phyloP scores from a whole-genome alignment of 768 basidiomycete genomes.

The Boletus pseudopeckii region DNA sequence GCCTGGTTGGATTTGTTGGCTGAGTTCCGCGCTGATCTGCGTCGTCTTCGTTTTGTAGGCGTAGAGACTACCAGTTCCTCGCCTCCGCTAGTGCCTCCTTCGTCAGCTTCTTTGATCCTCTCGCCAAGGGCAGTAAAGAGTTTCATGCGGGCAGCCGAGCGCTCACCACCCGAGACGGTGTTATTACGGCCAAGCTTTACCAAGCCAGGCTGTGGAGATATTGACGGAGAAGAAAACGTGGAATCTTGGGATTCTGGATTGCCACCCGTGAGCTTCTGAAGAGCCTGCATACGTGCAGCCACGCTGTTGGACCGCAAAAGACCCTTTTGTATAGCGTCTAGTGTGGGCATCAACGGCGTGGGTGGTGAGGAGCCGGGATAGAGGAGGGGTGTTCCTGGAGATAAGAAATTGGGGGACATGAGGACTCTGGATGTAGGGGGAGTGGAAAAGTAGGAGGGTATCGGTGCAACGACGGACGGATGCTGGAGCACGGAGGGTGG shows the following conservation, averaged over 20 bases:
- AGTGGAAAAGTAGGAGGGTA: constrained; percentile 51
- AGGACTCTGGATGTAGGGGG: constrained; percentile 40
- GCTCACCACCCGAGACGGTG: constrained; percentile 79
- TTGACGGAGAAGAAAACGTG: constrained; percentile 45
- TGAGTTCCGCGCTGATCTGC: constrained; percentile 46
- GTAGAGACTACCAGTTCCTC: constrained; percentile 46
- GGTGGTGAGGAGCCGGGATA: constrained; percentile 68
- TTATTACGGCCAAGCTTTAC: constrained; percentile 63
- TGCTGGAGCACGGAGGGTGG: constrained; percentile 24
- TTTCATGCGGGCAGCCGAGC: constrained; percentile 65
- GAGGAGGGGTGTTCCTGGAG: constrained; percentile 53
- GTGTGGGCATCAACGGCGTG: constrained; percentile 60
- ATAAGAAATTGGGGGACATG: constrained; percentile 45
- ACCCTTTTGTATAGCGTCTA: constrained; percentile 75
- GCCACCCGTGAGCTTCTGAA: constrained; percentile 81
- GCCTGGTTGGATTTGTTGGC: constrained; percentile 37
- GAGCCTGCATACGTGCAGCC: constrained; percentile 74
- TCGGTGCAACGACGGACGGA: constrained; percentile 44
- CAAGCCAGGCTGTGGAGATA: constrained; percentile 46
- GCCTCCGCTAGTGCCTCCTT: constrained; percentile 56
- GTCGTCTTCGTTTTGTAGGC: constrained; percentile 54
- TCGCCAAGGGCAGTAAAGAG: constrained; percentile 65
- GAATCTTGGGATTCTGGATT: constrained; percentile 56
- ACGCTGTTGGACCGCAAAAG: constrained; percentile 90
- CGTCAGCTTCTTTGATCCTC: constrained; percentile 56